Base-by-base conservation (phyloP, 2,329 filamentous ascomycete genomes). In the Aspergillus fumigatiaffinis region DNA sequence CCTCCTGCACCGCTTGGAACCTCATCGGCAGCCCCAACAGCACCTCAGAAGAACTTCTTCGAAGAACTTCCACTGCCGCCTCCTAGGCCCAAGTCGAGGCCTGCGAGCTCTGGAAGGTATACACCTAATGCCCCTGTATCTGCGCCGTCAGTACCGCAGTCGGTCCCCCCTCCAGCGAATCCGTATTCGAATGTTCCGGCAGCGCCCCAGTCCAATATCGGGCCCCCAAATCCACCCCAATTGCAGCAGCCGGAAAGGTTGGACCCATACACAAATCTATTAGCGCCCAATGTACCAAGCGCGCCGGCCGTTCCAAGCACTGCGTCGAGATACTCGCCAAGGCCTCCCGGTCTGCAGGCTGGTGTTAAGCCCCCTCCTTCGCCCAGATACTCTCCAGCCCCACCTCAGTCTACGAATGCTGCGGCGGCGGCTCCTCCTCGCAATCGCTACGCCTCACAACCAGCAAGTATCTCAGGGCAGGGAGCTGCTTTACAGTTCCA, bases 1-100 rank as follows among this genome's bases (percentile, higher is more conserved):
- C 46, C 67, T 23, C 51, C 60, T 29, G 61, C 61, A 21, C 56
- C 61, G 9, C 28, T 74, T 68, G 26, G 73, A 70, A 51, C 77
- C 76, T n/a, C 67, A 65, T 25, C 77, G 74, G 50, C 58, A 35
- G 38, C 64, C 26, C 46, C 61, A 20, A 54, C 60, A 6, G 57
- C 67, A 41, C 66, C 70, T 4, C 63, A 70, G 1, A 75, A 74
- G 58, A 85, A 82, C 63, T 93, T 93, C 71, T 93, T 92, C 63
- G 90, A 92, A 72, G 90, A 93, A 54, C 78, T 93, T 23, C 90
- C 90, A 1, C 73, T 66, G 57, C 63, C 88, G 52, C 73, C 81
- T 1, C 74, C 83, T 3, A 87, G 81, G 67, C 51, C 63, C 38
- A 61, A 54, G 49, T 82, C 85, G n/a, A 83, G 87, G 26, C 83